Evolutionary conservation across 169 alveolate genomes (phyloP), one percentile per base, ranked within the genome.

Genomic region (Prorocentrum cordatum): DNA sequence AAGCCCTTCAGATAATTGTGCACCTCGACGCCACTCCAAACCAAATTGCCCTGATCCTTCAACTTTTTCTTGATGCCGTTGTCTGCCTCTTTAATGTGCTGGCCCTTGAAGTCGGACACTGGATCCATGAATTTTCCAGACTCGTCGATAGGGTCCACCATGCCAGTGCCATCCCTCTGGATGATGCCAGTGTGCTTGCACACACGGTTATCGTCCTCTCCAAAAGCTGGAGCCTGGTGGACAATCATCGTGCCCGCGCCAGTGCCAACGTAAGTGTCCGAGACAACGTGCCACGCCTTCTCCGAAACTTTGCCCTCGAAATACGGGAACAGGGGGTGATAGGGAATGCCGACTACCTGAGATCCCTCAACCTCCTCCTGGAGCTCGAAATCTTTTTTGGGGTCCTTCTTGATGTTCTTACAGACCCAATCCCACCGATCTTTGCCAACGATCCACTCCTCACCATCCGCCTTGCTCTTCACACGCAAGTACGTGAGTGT

Each of bases 1-100:
- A n/a, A n/a, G n/a, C n/a, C n/a, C n/a, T n/a, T n/a, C n/a, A n/a
- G 99, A 93, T 98, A 98, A 14, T 97, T 95, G 93, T 98, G 99
- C 45, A 6, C 16, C 4, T 6, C 9, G 45, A 9, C 9, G 3
- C 9, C 45, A 9, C 9, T 4, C 45, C 45, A 9, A 9, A 6
- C 4, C 45, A 36, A 9, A 9, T 9, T 36, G 45, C 45, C 45
- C 45, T 36, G 45, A 36, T 36, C 45, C 16, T 9, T 4, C 45
- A 36, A 9, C 4, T 36, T 4, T 9, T 36, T 36, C 16, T 6
- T 59, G 29, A 98, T 96, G 12, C 61, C 93, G 45, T 94, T 94
- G 84, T 98, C 99, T 36, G 99, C 98, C 68, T 95, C 99, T 93
- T 98, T 97, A n/a, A 98, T 94, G 93, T 96, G 93, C 91, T 94